Conservation (phyloP, 225 moss, liverwort and hornwort species). For the Takakia lepidozioides region DNA sequence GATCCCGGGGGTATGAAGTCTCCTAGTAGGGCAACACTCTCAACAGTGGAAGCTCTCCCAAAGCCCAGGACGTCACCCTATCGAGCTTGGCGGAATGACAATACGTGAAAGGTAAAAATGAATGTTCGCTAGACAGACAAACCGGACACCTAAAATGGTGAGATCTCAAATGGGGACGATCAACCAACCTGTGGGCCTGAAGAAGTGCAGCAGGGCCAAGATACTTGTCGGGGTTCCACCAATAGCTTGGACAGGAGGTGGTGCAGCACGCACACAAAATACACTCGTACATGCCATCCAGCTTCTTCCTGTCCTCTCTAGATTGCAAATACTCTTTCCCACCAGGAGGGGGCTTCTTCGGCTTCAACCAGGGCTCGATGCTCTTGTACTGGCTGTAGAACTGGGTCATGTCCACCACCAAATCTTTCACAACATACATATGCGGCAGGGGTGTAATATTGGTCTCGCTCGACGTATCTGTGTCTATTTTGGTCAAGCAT, state of each 20-base stretch:
- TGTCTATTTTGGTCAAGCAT: conserved; percentile 75
- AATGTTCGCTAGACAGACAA: too few species aligned
- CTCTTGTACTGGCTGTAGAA: conserved; percentile 97
- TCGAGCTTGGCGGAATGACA: not conserved
- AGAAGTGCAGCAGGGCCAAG: conserved; percentile 86
- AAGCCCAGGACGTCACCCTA: too few species aligned
- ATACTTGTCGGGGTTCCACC: conserved; percentile 99
- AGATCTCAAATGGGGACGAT: too few species aligned
- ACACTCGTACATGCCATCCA: conserved; percentile 99
- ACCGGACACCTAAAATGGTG: too few species aligned
- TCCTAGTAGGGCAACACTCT: too few species aligned
- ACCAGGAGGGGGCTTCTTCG: conserved; percentile 37
- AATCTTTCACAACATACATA: conserved; percentile 93
- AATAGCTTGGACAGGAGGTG: conserved; percentile 95
- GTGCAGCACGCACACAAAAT: conserved; percentile 91
- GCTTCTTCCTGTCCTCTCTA: conserved; percentile 73
- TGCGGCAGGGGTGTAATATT: conserved; percentile 83
- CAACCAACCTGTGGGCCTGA: conserved; percentile 95
- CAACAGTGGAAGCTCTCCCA: not conserved
- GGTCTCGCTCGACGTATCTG: conserved; percentile 45
- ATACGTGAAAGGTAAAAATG: conserved; percentile 1
- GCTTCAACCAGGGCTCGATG: conserved; percentile 96
- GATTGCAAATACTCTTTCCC: conserved; percentile 71
- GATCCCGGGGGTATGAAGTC: too few species aligned
- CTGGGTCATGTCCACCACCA: conserved; percentile 96